Evolutionary conservation across 1,284 basidiomycete species (phyloP).

Genomic region (Ustilago esculenta): DNA sequence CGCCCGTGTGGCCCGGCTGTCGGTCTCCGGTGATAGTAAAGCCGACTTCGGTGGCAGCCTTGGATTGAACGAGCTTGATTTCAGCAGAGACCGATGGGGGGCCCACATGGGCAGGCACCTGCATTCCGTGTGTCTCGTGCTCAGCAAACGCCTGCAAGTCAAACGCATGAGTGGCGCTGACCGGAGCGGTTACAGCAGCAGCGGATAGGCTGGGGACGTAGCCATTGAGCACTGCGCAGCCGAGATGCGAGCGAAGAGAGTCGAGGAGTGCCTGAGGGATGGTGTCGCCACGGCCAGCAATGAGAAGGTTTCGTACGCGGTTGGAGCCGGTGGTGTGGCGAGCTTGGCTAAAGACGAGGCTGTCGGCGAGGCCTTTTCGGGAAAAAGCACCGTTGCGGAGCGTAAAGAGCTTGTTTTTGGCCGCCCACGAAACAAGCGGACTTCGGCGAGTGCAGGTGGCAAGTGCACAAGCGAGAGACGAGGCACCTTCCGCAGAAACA

Average conservation of each 20-base stretch:
- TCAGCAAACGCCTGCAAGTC: constrained; percentile 64
- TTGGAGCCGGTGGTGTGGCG: constrained; percentile 31
- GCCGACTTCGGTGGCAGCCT: constrained; percentile 20
- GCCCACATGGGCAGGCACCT: constrained; percentile 58
- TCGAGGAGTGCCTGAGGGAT: constrained; percentile 59
- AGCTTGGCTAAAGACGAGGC: constrained; percentile 29
- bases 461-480: constrained; percentile 46
- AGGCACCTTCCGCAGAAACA: constrained; percentile 42
- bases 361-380: constrained; percentile 38
- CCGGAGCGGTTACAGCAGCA: constrained; percentile 42
- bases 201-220: constrained; percentile 41
- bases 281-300: constrained; percentile 37
- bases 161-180: constrained; percentile 55
- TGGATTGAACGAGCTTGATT: constrained; percentile 58
- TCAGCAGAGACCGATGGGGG: constrained; percentile 60
- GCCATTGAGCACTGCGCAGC: constrained; percentile 58
- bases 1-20: constrained; percentile 24
- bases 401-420: constrained; percentile 47
- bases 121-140: constrained; percentile 41
- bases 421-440: constrained; percentile 22
- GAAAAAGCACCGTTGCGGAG: constrained; percentile 56
- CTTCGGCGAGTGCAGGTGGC: constrained; percentile 26
- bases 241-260: constrained; percentile 55
- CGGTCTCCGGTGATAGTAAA: constrained; percentile 37
- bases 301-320: constrained; percentile 32